Percentiles rank a stretch among this genome's conserved stretches.
These are phyloP conservation scores for Iris pallida DNA, from an alignment of 116 monocot genomes.

Conservation along the genomic window DNA sequence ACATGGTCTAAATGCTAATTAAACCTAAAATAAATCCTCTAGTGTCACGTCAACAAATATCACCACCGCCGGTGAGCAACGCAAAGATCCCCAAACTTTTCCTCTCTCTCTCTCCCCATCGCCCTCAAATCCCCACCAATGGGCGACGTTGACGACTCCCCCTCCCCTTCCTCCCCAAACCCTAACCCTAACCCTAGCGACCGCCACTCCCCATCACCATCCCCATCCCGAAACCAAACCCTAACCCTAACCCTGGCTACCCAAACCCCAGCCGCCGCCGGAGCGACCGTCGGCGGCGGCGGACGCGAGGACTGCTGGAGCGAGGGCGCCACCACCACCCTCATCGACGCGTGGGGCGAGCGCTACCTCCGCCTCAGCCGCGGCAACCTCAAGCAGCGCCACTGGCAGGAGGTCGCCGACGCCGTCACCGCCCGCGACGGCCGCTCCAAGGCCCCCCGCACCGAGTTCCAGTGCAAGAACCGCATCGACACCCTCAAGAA, in stretches of 20 bases:
- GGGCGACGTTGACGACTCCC: slow-evolving; percentile 31
- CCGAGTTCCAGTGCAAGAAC: slow-evolving; percentile 86
- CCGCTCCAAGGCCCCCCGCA: slow-evolving; percentile 50
- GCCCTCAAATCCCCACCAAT: neutral
- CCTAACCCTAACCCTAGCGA: neutral
- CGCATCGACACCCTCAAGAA: slow-evolving; percentile 89
- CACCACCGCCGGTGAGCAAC: no score
- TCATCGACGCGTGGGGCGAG: slow-evolving; percentile 91
- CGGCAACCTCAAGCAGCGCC: slow-evolving; percentile 72
- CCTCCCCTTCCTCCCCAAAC: neutral
- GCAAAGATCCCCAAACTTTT: no score
- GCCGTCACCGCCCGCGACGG: slow-evolving; percentile 65
- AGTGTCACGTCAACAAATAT: no score
- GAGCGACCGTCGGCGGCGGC: neutral
- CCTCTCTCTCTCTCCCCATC: no score
- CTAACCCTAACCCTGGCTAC: slow-evolving; percentile 39
- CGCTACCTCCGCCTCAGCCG: slow-evolving; percentile 62
- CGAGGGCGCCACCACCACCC: slow-evolving; percentile 75
- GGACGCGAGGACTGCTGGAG: slow-evolving; percentile 69
- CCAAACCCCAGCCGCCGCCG: slow-evolving; percentile 18
- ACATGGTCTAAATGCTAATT: no score
- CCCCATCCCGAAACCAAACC: slow-evolving; percentile 8
- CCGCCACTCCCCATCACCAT: neutral
- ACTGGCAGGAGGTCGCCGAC: slow-evolving; percentile 89
- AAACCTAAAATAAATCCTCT: no score